A percentile compares a stretch with the other conserved stretches of the same genome.
These are phyloP conservation scores for Pseudozyma pruni DNA, from an alignment of 1,284 basidiomycete species.

Conservation along the genomic window DNA sequence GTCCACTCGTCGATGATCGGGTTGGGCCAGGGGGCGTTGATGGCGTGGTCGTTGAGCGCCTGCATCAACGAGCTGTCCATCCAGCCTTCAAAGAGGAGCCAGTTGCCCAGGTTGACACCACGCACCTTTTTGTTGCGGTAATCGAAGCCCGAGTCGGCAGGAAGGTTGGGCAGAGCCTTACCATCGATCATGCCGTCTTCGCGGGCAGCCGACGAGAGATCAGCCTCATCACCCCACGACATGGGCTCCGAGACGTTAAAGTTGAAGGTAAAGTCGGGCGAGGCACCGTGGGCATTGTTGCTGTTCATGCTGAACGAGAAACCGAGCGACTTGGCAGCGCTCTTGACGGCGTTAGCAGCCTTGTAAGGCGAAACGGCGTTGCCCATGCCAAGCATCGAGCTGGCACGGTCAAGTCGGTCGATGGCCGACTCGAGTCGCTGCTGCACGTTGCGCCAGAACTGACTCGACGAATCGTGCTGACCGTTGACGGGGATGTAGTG, in stretches of 20 bases:
- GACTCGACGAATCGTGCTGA: constrained; percentile 21
- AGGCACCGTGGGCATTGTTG: constrained; percentile 10
- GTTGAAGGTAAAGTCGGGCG: constrained; percentile 44
- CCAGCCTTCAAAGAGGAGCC: constrained; percentile 63
- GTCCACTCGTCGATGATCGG: constrained; percentile 82
- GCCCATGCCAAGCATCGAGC: constrained; percentile 29
- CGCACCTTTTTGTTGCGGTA: constrained; percentile 55
- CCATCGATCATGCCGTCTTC: constrained; percentile 19
- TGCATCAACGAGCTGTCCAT: constrained; percentile 71
- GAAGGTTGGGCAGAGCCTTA: constrained; percentile 34
- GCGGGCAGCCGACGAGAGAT: constrained; percentile 30
- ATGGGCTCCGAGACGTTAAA: constrained; percentile 44
- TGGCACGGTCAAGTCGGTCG: constrained; percentile 36
- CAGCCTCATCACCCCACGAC: constrained; percentile 43
- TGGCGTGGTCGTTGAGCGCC: constrained; percentile 55
- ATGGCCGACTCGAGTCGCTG: constrained; percentile 41
- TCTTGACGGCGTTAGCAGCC: constrained; percentile 34
- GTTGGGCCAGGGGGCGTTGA: constrained; percentile 54
- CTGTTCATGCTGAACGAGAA: constrained; percentile 41
- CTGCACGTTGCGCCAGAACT: constrained; percentile 48
- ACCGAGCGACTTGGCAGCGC: constrained; percentile 43
- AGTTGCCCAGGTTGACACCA: constrained; percentile 65
- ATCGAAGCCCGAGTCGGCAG: constrained; percentile 52
- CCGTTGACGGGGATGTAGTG: constrained; percentile 33
- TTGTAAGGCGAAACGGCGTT: constrained; percentile 24